phyloP scores from a whole-genome alignment of 1,139 yeast genomes.

The Blastobotrys malaysiensis region DNA sequence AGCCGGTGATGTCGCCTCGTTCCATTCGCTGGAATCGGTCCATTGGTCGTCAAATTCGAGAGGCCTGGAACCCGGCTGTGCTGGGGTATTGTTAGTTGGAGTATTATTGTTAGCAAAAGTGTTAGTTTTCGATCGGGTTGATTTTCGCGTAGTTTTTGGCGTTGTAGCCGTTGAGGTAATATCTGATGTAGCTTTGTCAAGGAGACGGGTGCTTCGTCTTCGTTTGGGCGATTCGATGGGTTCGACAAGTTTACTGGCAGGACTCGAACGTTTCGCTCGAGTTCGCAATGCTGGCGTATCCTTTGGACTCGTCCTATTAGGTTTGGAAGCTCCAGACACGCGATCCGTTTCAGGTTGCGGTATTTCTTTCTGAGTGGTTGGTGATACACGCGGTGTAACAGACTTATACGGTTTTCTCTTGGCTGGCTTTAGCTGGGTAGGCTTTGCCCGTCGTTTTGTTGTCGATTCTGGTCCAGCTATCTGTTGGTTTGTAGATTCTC shows the following conservation, averaged over 20 bases:
- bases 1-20: neutral
- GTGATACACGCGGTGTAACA: too few species aligned
- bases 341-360: too few species aligned
- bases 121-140: too few species aligned
- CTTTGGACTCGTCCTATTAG: too few species aligned
- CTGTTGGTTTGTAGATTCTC: neutral
- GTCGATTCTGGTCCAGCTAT: too few species aligned
- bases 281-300: neutral
- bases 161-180: neutral
- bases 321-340: too few species aligned
- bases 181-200: neutral
- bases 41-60: neutral
- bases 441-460: too few species aligned
- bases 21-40: neutral
- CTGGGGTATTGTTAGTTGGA: neutral
- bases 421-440: neutral
- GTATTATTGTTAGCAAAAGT: too few species aligned
- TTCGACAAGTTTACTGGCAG: too few species aligned
- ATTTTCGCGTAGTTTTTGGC: neutral
- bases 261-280: neutral
- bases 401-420: too few species aligned
- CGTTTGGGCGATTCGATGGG: neutral
- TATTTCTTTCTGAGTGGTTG: too few species aligned
- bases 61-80: neutral
- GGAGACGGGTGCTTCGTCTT: neutral